phyloP scores from a whole-genome alignment of 306 rosid species.

The Lotus japonicus region DNA sequence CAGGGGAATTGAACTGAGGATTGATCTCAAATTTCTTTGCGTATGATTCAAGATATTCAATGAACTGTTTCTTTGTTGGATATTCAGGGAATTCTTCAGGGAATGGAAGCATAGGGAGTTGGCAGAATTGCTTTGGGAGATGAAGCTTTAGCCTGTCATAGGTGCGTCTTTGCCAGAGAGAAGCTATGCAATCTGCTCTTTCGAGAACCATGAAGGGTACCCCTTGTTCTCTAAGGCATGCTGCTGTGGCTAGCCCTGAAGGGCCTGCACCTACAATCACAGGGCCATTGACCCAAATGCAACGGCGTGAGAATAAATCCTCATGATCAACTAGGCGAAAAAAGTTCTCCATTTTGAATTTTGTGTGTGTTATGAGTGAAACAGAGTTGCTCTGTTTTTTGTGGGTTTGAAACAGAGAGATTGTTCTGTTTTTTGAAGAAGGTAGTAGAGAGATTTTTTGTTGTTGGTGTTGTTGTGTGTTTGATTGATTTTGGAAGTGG shows the following conservation, averaged over 20 bases:
- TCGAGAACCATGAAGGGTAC: conserved; percentile 77
- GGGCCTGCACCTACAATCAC: conserved; percentile 96
- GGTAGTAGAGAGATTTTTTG: background rate
- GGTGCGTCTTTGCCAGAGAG: conserved; percentile 77
- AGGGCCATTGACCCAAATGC: conserved; percentile 83
- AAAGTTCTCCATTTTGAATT: conserved; percentile 57
- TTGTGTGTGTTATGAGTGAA: background rate
- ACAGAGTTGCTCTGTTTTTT: background rate
- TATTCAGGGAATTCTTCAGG: conserved; percentile 76
- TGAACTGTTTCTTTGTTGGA: conserved; percentile 74
- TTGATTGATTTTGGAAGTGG: background rate
- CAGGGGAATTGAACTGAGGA: conserved; percentile 71
- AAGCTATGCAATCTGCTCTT: conserved; percentile 77
- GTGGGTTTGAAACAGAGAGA: background rate
- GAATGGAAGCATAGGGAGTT: conserved; percentile 74
- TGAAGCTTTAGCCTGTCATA: conserved; percentile 90
- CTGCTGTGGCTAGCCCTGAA: conserved; percentile 85
- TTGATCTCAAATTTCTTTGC: conserved; percentile 54
- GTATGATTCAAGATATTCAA: conserved; percentile 64
- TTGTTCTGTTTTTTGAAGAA: background rate
- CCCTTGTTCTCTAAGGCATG: conserved; percentile 77
- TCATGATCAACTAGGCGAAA: conserved; percentile 49
- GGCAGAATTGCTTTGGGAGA: conserved; percentile 87
- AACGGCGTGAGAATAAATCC: conserved; percentile 53
- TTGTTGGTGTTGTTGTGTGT: background rate